Base-by-base conservation (phyloP, 2,329 filamentous ascomycete species). In the Calonectria ilicicola region DNA sequence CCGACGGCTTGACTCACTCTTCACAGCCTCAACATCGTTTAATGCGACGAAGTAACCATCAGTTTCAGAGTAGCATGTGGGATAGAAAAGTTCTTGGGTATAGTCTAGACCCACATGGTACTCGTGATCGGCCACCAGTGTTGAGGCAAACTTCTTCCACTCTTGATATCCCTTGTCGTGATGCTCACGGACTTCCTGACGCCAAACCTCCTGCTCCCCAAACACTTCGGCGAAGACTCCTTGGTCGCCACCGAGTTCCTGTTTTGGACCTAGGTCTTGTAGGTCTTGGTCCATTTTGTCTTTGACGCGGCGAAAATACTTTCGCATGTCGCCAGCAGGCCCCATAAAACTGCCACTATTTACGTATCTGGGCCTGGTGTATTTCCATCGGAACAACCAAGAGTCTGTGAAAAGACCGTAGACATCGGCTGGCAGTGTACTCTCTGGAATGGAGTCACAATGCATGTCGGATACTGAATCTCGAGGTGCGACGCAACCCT, bases 281-380 rank as follows among this genome's bases (percentile, higher is more conserved):
- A 77, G 65, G 27, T 74, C 75, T 60, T 73, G 70, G 12, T 78
- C 75, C 70, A 83, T 78, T 42, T 74, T 80, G 15, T 79, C 77
- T 51, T 79, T 77, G 23, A 75, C 78, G 2, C 78, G 75, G 2
- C 75, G 73, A 21, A 81, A 78, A 32, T 80, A 78, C 23, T 75
- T 74, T 15, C 73, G 72, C 76, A 82, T 76, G 27, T 80, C 79
- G 17, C 77, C 76, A 0, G 77, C 80, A 2, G 80, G 78, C 1
- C 81, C 81, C 67, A 83, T 79, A 69, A 82, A 74, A 49, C 74
- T 78, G 12, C 81, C 81, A 14, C 80, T 81, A 69, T 82, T 83
- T 69, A 82, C 73, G 65, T 72, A 83, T 19, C 77, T 78, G 15
- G 81, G 81, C 12, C 81, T 78, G 10, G 77, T 67, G 42, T 73